Evolutionary conservation across 1,284 basidiomycete genomes (phyloP).

Genomic region (Pascua guehoae): DNA sequence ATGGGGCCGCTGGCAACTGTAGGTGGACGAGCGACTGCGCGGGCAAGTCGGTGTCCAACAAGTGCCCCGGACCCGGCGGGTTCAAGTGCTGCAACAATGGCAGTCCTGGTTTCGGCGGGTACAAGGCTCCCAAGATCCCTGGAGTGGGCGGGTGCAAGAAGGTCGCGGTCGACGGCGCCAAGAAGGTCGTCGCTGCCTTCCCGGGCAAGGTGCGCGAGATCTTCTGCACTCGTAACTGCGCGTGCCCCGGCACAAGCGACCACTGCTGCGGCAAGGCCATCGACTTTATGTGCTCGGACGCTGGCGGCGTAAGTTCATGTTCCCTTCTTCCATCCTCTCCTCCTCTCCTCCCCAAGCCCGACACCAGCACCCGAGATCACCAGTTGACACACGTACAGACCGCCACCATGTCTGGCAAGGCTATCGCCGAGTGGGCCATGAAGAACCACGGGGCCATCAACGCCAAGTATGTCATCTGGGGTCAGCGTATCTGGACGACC

Average conservation of each 20-base stretch:
- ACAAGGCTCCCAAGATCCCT: neutral
- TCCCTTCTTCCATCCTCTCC: neutral
- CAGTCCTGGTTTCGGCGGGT: neutral
- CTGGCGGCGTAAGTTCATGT: neutral
- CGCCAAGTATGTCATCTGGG: conserved; percentile 4
- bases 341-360: no score
- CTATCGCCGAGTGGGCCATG: conserved; percentile 4
- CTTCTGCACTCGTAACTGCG: neutral
- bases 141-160: neutral
- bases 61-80: neutral
- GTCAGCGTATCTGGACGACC: conserved; percentile 3
- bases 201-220: neutral
- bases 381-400: neutral
- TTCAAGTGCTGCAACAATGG: conserved; percentile 1
- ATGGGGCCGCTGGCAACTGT: neutral
- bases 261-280: neutral
- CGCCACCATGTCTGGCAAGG: neutral
- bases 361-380: no score
- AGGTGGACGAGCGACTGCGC: conserved; percentile 3
- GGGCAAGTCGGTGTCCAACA: neutral
- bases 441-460: neutral
- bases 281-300: conserved; percentile 6
- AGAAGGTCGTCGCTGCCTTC: neutral
- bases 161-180: neutral
- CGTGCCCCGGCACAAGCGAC: neutral